Evolutionary conservation across 2,329 filamentous ascomycete species (phyloP), one percentile per base, ranked within the genome.

Genomic region (Hansfordia pulvinata): DNA sequence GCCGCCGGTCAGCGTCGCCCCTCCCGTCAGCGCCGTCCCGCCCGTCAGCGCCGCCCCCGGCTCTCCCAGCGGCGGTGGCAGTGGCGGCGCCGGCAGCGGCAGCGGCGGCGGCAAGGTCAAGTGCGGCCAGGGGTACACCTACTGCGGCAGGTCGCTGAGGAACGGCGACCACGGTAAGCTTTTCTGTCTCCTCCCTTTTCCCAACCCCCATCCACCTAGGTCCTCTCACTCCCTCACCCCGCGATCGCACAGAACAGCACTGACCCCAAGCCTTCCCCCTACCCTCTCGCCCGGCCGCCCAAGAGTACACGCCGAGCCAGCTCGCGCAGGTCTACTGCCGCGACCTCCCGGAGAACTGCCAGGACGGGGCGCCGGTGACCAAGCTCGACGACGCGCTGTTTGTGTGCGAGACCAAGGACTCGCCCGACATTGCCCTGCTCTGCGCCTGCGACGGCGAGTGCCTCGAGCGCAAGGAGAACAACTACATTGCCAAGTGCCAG

Each of bases 71-170:
- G n/a, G n/a, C n/a, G n/a, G n/a, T 20, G 15, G 17, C 12, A 13
- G 26, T 28, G 16, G 14, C 15, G 19, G 34, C 8, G 16, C 25
- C 19, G 29, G 31, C n/a, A 11, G 35, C 13, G 17, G 20, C 14
- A 31, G 18, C 7, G 31, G 32, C 10, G 9, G 23, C n/a, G 25
- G 19, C 10, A 38, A 35, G 2, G 24, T 42, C 4, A 43, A 41
- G 18, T 49, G 46, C n/a, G 44, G 43, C 9, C 46, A 48, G 24
- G 46, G 44, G 4, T 49, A 42, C 30, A 49, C 44, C 6, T 48
- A 48, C 29, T 48, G 44, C 28, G 44, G 44, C 3, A 48, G 43
- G 25, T 46, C 46, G 40, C 36, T 48, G 20, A 39, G 39, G 11
- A 24, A 29, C 5, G 30, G 26, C 11, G 39, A 38, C 3, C 46